A percentile compares a stretch with the other conserved stretches of the same genome.
Conservation (phyloP, 2,329 filamentous ascomycete species). For the Zelopaecilomyces penicillatus region DNA sequence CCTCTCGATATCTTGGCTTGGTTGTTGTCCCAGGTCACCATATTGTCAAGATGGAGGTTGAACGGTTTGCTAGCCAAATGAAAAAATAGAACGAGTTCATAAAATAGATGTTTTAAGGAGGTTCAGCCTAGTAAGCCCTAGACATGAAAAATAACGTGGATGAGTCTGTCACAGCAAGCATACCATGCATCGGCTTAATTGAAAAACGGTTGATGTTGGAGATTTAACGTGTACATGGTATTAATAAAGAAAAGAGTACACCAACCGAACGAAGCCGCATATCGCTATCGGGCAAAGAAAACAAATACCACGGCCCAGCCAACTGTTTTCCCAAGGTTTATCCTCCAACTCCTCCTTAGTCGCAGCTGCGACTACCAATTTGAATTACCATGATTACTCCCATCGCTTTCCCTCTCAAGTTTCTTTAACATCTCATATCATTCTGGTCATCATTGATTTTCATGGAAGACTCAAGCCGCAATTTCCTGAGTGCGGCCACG, state of each 20-base stretch:
- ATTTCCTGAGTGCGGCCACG: slow-evolving; percentile 48
- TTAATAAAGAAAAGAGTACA: slow-evolving; percentile 21
- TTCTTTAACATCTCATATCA: slow-evolving; percentile 1
- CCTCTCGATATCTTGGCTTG: slow-evolving; percentile 76
- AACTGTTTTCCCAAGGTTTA: slow-evolving; percentile 5
- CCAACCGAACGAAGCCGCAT: slow-evolving; percentile 11
- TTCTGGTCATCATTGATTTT: neutral
- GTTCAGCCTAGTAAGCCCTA: neutral
- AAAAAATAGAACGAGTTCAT: slow-evolving; percentile 12
- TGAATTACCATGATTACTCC: slow-evolving; percentile 5
- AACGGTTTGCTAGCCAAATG: slow-evolving; percentile 59
- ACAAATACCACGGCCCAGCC: slow-evolving; percentile 10
- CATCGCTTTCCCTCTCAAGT: neutral
- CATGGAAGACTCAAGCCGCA: slow-evolving; percentile 23
- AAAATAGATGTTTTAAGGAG: neutral
- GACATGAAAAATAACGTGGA: too few species aligned
- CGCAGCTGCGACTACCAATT: slow-evolving; percentile 11
- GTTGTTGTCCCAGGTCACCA: slow-evolving; percentile 83
- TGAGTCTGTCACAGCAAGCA: too few species aligned
- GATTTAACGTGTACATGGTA: slow-evolving; percentile 12
- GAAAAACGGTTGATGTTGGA: too few species aligned
- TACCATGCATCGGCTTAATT: too few species aligned
- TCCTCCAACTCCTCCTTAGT: slow-evolving; percentile 19
- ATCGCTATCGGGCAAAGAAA: slow-evolving; percentile 14
- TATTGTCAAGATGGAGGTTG: slow-evolving; percentile 80